These are phyloP conservation scores for Xylariaceae sp. DNA, from an alignment of 2,329 filamentous ascomycete genomes.

Conservation along the genomic window DNA sequence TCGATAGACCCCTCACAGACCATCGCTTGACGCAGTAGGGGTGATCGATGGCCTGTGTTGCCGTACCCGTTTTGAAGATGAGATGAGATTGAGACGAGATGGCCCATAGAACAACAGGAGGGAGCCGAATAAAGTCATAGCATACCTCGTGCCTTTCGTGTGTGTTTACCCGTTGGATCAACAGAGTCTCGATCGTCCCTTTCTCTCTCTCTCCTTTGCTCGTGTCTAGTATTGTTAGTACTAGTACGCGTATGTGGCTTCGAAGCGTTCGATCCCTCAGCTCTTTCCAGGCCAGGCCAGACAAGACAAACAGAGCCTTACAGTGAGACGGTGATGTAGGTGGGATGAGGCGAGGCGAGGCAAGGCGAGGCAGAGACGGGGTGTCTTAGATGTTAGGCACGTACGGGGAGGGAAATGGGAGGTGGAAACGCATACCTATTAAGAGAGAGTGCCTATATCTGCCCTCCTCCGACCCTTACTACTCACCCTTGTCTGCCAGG, in stretches of 20 bases:
- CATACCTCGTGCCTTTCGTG: slow-evolving; percentile 22
- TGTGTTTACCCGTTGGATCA: slow-evolving; percentile 18
- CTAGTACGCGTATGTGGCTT: not conserved
- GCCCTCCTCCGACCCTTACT: no score
- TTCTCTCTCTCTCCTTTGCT: not conserved
- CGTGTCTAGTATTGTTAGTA: not conserved
- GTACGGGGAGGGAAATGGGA: slow-evolving; percentile 12
- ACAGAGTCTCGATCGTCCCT: slow-evolving; percentile 11
- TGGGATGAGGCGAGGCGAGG: slow-evolving; percentile 8
- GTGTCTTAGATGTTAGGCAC: slow-evolving; percentile 16
- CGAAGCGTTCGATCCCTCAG: slow-evolving; percentile 1
- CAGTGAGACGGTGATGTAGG: not conserved
- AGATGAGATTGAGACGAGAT: not conserved
- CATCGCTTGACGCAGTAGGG: slow-evolving; percentile 17
- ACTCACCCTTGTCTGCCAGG: no score
- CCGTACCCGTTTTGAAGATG: slow-evolving; percentile 8
- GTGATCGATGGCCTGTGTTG: slow-evolving; percentile 17
- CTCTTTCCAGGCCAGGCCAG: slow-evolving; percentile 5
- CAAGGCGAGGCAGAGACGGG: not conserved
- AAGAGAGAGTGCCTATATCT: slow-evolving; percentile 4
- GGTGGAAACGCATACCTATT: slow-evolving; percentile 14
- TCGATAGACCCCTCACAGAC: slow-evolving; percentile 10
- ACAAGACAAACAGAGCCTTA: not conserved
- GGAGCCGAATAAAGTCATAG: slow-evolving; percentile 14
- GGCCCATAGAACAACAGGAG: slow-evolving; percentile 10